Percentiles rank a stretch among this genome's conserved stretches.
Evolutionary conservation across 306 rosid genomes (phyloP).

Genomic region (Cucumis cinereus): DNA sequence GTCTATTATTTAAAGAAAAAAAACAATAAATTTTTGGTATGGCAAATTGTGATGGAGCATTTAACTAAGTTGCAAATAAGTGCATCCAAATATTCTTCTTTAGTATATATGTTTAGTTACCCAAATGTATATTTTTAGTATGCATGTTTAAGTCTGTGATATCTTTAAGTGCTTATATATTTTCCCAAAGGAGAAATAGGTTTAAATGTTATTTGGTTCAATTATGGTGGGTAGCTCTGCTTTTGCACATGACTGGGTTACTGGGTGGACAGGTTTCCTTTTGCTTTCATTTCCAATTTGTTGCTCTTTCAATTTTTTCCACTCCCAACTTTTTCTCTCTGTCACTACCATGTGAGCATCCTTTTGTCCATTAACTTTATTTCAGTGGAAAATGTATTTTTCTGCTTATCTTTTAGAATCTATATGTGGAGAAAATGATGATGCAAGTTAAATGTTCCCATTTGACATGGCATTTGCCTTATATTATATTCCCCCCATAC

Average conservation of each 20-base stretch:
- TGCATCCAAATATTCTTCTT: no score
- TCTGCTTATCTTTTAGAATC: slow-evolving; percentile 4
- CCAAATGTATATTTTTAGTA: no score
- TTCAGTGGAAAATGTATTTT: neutral
- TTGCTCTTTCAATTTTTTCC: neutral
- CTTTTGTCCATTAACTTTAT: neutral
- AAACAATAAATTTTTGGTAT: no score
- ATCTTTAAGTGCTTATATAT: neutral
- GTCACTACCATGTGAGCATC: neutral
- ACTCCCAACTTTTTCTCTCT: neutral
- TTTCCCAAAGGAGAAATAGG: neutral
- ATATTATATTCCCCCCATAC: neutral
- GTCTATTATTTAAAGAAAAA: no score
- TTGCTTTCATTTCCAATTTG: neutral
- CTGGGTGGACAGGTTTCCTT: neutral
- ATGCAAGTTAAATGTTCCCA: neutral
- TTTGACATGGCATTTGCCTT: neutral
- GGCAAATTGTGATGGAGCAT: no score
- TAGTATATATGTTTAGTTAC: no score
- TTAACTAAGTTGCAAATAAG: no score
- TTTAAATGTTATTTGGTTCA: neutral
- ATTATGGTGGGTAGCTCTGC: neutral
- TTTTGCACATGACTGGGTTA: slow-evolving; percentile 6
- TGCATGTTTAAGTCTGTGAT: neutral
- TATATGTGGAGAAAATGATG: neutral